Evolutionary conservation across 345 rosid species (phyloP).

Genomic region (Schrenkiella parvula): DNA sequence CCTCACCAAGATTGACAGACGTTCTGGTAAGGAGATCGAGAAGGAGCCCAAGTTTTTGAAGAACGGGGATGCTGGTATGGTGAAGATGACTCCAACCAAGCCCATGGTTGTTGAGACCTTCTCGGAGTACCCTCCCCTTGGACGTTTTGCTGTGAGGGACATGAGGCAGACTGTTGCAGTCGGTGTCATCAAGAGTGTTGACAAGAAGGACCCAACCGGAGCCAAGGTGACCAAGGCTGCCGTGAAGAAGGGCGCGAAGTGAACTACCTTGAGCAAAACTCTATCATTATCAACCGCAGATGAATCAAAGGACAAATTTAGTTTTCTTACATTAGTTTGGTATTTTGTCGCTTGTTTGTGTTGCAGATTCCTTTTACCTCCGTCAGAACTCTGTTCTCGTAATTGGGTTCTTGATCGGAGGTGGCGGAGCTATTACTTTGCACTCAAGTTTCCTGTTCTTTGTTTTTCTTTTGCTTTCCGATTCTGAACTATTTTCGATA

Average conservation of each 20-base stretch:
- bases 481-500: not conserved
- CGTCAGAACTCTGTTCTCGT: not conserved
- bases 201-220: conserved; percentile 70
- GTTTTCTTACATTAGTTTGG: not conserved
- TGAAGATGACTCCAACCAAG: conserved; percentile 84
- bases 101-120: conserved; percentile 93
- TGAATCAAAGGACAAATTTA: not conserved
- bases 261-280: conserved; percentile 11
- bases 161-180: conserved; percentile 93
- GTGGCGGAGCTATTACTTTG: conserved; percentile 7
- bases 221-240: conserved; percentile 88
- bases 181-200: conserved; percentile 74
- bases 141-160: conserved; percentile 84
- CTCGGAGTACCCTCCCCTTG: conserved; percentile 70
- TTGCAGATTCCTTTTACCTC: not conserved
- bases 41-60: conserved; percentile 82
- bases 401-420: conserved; percentile 35
- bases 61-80: conserved; percentile 76
- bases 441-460: not conserved
- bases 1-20: conserved; percentile 59
- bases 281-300: not conserved
- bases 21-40: conserved; percentile 71
- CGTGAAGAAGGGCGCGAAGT: conserved; percentile 72
- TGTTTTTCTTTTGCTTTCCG: not conserved
- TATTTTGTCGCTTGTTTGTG: not conserved